Base-by-base conservation (phyloP, 176 grass and related monocot species). In the Urochloa ruziziensis region DNA sequence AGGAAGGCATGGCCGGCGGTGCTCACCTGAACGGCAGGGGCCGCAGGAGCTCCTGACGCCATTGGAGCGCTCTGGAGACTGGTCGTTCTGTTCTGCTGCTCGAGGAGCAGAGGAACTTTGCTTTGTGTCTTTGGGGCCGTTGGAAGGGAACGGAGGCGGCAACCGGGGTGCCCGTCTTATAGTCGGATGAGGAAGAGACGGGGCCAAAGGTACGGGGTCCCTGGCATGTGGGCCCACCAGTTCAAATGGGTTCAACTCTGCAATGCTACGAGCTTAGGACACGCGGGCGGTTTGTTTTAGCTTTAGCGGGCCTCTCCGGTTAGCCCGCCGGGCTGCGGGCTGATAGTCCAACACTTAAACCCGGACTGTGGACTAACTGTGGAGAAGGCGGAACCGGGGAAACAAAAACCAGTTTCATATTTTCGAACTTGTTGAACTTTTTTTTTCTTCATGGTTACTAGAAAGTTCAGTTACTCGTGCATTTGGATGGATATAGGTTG, bases 31-130 rank as follows among this genome's bases (percentile, higher is more conserved):
- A 70, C 5, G 66, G 44, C 73, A 1, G 28, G 48, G 62, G 71
- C 34, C 33, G 72, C 71, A 44, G 73, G 66, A 56, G 86, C 63
- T 57, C 67, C 79, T 44, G 88, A 78, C 75, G 87, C 87, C 88
- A 89, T 89, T 62, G 42, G 52, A 48, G 76, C 29, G 76, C 69
- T 68, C 61, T 75, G 62, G 76, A 78, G 64, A 44, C 46, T 70
- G 72, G 8, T 87, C 39, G 28, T 37, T 43, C 23, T 43, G 46
- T 54, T 61, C 39, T 13, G n/a, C 62, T 51, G 47, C 69, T 72
- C 35, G 58, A 3, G 33, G 72, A 54, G 72, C 61, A 76, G 84
- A 61, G 24, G 54, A 19, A n/a, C 80, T 74, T 37, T 24, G 77
- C 32, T 58, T 52, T 42, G 57, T 74, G 86, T 57, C 58, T 75